Conservation (phyloP, 306 rosid genomes). For the Lagenaria siceraria region DNA sequence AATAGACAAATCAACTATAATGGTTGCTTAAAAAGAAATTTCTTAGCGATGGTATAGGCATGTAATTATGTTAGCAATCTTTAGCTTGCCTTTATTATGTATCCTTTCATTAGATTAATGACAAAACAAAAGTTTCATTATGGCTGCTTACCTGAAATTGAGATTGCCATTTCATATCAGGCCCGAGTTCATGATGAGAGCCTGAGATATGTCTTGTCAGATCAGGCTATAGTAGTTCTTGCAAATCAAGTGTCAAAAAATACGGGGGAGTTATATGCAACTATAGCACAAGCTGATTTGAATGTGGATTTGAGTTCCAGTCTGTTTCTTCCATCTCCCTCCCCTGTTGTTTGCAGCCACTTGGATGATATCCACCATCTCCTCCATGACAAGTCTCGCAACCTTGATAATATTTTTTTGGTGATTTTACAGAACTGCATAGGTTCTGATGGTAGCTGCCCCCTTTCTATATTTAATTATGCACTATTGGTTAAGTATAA, state of each 20-base stretch:
- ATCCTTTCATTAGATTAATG: conserved; percentile 1
- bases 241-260: conserved; percentile 40
- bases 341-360: conserved; percentile 69
- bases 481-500: conserved; percentile 48
- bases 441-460: conserved; percentile 77
- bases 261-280: conserved; percentile 27
- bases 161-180: conserved; percentile 37
- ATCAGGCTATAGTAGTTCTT: conserved; percentile 69
- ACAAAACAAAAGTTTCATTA: conserved; percentile 2
- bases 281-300: conserved; percentile 47
- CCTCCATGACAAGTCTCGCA: conserved; percentile 36
- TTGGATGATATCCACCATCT: conserved; percentile 44
- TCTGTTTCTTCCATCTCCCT: conserved; percentile 42
- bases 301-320: conserved; percentile 35
- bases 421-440: conserved; percentile 64
- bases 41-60: background rate
- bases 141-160: conserved; percentile 12
- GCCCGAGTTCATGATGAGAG: conserved; percentile 94
- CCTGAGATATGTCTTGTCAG: conserved; percentile 69
- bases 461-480: conserved; percentile 60
- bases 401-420: conserved; percentile 37
- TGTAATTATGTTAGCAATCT: background rate
- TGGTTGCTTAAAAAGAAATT: background rate
- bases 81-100: background rate
- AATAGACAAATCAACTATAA: background rate